Evolutionary conservation across 306 rosid species (phyloP).

Genomic region (Prinsepia uniflora): DNA sequence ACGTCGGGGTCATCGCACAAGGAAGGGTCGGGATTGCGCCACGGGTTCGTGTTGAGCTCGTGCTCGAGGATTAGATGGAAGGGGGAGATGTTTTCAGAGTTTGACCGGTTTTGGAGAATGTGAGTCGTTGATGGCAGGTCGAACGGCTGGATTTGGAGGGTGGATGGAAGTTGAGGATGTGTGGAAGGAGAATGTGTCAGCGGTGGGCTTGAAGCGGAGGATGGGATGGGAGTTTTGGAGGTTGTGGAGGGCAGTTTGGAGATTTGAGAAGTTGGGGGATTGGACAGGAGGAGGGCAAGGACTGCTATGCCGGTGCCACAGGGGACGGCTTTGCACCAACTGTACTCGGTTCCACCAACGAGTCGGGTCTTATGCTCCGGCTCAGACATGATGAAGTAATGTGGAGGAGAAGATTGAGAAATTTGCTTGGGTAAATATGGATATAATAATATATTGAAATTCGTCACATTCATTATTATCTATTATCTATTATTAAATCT

Average conservation of each 20-base stretch:
- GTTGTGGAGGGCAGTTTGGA: slow-evolving; percentile 59
- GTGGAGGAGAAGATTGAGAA: background rate
- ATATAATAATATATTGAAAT: too few species aligned
- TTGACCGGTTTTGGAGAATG: slow-evolving; percentile 32
- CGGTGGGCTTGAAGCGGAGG: slow-evolving; percentile 58
- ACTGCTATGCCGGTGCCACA: slow-evolving; percentile 86
- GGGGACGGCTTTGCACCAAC: slow-evolving; percentile 89
- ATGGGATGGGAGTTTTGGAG: slow-evolving; percentile 76
- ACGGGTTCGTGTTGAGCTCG: slow-evolving; percentile 56
- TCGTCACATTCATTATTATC: too few species aligned
- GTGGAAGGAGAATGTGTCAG: slow-evolving; percentile 43
- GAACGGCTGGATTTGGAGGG: slow-evolving; percentile 50
- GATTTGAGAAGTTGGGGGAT: slow-evolving; percentile 43
- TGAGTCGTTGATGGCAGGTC: slow-evolving; percentile 51
- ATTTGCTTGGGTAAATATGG: background rate
- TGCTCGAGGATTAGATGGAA: slow-evolving; percentile 65
- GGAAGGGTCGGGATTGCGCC: slow-evolving; percentile 36
- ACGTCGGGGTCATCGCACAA: slow-evolving; percentile 32
- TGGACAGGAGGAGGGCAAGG: slow-evolving; percentile 64
- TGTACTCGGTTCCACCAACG: slow-evolving; percentile 84
- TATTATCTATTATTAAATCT: too few species aligned
- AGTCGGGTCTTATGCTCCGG: slow-evolving; percentile 34
- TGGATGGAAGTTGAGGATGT: slow-evolving; percentile 38
- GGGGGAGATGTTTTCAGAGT: slow-evolving; percentile 22
- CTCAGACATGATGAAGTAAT: slow-evolving; percentile 42